Evolutionary conservation across 2,329 filamentous ascomycete species (phyloP), one percentile per base, ranked within the genome.

Genomic region (Rachicladosporium sp.): DNA sequence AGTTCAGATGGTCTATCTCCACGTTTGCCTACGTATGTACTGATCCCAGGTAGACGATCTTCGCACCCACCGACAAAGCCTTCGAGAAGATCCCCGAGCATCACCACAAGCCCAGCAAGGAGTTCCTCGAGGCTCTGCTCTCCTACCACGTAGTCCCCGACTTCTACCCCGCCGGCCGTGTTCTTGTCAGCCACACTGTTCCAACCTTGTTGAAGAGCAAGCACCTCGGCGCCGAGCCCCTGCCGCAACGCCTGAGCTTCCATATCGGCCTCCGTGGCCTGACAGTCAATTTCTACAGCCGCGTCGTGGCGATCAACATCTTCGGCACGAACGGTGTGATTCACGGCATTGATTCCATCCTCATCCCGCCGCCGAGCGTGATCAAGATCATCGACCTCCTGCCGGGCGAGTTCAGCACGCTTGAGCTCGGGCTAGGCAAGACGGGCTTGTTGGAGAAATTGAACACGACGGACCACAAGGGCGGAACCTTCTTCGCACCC

Each of bases 401-500:
- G 30, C 86, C 87, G 0, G 62, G 67, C 35, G 70, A 78, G 45
- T 93, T 93, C 68, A 85, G 78, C 47, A 93, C 86, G 0, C 73
- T 93, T 1, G 70, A 80, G 37, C 73, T 88, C 6, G 88, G 75
- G 4, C 76, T 86, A 21, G 66, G 71, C 40, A 85, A 82, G 65
- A 89, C 85, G 0, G 78, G 81, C 6, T 71, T 95, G 1, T 69
- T 71, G 40, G 64, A 78, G 9, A 70, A 69, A 36, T 63, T 80
- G 39, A 67, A 73, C 49, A 65, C 70, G 48, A 69, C 62, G 39
- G 65, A 64, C 29, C 67, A 72, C 34, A 60, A 66, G 2, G 85
- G 85, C 29, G 76, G 77, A 31, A 94, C 87, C 2, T 57, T 91
- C 44, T 93, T 94, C 52, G 82, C 82, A 0, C 87, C 88, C 0